Evolutionary conservation across 306 rosid species (phyloP).

Genomic region (Malus asiatica): DNA sequence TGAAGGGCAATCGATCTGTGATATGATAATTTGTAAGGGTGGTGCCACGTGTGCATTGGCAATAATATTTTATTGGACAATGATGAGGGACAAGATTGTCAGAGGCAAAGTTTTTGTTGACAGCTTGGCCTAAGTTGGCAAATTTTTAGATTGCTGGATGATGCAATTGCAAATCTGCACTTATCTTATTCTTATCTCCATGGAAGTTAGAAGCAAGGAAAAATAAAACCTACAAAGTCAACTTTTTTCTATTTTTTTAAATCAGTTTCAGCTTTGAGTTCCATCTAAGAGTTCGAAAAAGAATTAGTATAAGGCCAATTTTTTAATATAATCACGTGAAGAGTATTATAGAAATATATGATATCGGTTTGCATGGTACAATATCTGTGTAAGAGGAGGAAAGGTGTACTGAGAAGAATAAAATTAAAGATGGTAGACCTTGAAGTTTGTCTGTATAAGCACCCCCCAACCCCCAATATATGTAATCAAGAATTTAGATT

Average conservation of each 20-base stretch:
- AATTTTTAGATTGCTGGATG: background rate
- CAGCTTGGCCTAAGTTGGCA: conserved; percentile 15
- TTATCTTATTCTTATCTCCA: conserved; percentile 9
- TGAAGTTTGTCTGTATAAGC: background rate
- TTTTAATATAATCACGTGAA: too few relatives aligned
- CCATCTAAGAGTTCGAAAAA: background rate
- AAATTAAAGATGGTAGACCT: background rate
- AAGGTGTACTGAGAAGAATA: background rate
- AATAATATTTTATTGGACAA: conserved; percentile 11
- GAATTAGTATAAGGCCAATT: background rate
- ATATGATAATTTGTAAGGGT: conserved; percentile 17
- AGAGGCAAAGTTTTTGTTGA: background rate
- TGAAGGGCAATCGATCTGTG: conserved; percentile 1
- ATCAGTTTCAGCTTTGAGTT: background rate
- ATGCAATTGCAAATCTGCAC: conserved; percentile 2
- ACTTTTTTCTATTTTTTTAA: background rate
- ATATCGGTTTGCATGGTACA: too few relatives aligned
- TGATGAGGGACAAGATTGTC: conserved; percentile 23
- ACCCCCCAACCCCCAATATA: too few relatives aligned
- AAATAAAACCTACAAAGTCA: background rate
- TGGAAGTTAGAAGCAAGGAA: background rate
- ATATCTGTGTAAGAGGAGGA: rapidly evolving
- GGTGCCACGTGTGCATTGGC: conserved; percentile 21
- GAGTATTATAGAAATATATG: too few relatives aligned
- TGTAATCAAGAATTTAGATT: too few relatives aligned